Conservation (phyloP, 345 rosid species). For the Euphorbia pulcherrima region DNA sequence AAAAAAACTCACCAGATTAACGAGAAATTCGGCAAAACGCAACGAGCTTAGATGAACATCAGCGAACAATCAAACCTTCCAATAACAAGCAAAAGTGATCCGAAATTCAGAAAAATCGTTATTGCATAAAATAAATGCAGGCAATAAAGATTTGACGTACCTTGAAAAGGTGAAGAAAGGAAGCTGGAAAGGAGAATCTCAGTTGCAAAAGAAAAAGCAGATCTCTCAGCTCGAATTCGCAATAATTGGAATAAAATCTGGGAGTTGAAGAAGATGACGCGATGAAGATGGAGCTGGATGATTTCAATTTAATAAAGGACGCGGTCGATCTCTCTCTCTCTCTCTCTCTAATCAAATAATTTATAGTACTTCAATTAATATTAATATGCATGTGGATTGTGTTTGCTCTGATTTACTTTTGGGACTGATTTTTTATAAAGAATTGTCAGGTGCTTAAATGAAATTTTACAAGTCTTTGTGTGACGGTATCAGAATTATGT, state of each 20-base stretch:
- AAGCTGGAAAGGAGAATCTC: not conserved
- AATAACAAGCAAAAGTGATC: slow-evolving; percentile 8
- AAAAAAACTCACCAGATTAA: slow-evolving; percentile 19
- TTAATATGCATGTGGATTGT: too few relatives aligned
- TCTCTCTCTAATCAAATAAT: not conserved
- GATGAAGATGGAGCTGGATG: too few relatives aligned
- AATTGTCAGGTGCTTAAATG: not conserved
- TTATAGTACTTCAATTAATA: too few relatives aligned
- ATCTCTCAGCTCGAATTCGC: not conserved
- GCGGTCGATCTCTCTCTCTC: not conserved
- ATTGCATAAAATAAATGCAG: not conserved
- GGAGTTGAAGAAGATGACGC: too few relatives aligned
- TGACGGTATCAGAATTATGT: not conserved
- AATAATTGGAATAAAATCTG: not conserved
- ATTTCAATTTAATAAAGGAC: not conserved
- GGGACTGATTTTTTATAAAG: not conserved
- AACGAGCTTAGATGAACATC: slow-evolving; percentile 59
- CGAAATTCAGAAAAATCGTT: not conserved
- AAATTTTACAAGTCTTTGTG: too few relatives aligned
- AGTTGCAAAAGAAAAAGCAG: not conserved
- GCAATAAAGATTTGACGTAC: not conserved
- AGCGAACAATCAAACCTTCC: slow-evolving; percentile 30
- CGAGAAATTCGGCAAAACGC: slow-evolving; percentile 5
- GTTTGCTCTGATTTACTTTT: not conserved
- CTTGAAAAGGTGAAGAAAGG: not conserved